Base-by-base conservation (phyloP, 805 yeast genomes). In the Barnettozyma californica region DNA sequence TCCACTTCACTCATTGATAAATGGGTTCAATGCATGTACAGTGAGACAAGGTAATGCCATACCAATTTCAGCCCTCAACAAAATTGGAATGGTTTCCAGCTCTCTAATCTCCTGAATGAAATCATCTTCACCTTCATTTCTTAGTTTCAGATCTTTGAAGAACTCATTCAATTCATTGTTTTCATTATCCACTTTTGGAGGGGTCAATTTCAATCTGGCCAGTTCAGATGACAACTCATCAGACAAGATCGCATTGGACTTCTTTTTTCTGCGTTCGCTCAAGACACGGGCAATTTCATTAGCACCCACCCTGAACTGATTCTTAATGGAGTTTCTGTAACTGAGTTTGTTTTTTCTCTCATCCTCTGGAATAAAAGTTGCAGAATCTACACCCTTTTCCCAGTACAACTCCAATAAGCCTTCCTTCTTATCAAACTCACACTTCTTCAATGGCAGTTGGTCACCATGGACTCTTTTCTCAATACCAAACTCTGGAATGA, bases 381-480 rank as follows among this genome's bases (percentile, higher is more conserved):
- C 97, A 20, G 96, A 78, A 65, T 92, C 97, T 46, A 86, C 79
- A n/a, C 91, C 92, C 45, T 80, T 81, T 65, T 89, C 95, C 99
- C 99, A 92, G 62, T 78, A 89, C 43, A 92, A 71, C 63, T 92
- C 97, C 59, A 92, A 73, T 9, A 81, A 68, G 41, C 88, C 76
- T 37, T 76, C 70, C 16, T 63, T 59, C 62, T 84, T 86, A 64
- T 87, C 91, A 64, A 86, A 94, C 65, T 94, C 98, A 5, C 97
- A 98, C 66, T 90, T 91, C 21, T 80, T 80, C 53, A 92, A 73
- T 10, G 98, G 98, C 48, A 94, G 73, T 68, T 94, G 98, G 68
- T 94, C 99, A 25, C 98, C 97, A 62, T 94, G 99, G 20, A 91
- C 97, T 60, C 97, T 77, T 67, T 91, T 91, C 64, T 91, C 97